These are phyloP conservation scores for Plantago ovata DNA, from an alignment of 257 asterid genomes.

Conservation along the genomic window DNA sequence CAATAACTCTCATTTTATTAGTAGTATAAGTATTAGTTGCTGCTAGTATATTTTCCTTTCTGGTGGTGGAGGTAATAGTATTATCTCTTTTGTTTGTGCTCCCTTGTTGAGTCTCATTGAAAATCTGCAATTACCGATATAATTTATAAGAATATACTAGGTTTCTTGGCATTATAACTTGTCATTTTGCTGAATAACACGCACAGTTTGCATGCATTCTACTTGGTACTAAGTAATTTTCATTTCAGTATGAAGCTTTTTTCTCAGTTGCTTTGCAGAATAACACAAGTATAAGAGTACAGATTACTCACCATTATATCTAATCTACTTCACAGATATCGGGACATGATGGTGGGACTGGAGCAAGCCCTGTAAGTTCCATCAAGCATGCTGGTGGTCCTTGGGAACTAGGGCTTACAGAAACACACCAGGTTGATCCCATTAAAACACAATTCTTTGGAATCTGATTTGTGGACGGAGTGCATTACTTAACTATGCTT, in stretches of 20 bases:
- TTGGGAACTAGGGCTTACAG: constrained; percentile 99
- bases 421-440: constrained; percentile 83
- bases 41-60: background rate
- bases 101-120: no score
- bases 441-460: constrained; percentile 3
- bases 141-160: background rate
- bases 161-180: background rate
- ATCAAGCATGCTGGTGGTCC: constrained; percentile 99
- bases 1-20: no score
- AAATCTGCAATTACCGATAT: no score
- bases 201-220: background rate
- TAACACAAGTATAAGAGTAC: constrained; percentile 1
- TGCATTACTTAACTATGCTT: constrained; percentile 8
- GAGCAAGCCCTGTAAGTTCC: constrained; percentile 99
- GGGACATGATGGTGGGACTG: constrained; percentile 99
- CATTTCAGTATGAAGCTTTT: background rate
- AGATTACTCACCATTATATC: constrained; percentile 13
- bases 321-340: constrained; percentile 59
- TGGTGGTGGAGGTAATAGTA: background rate
- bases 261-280: background rate
- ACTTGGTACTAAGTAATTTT: background rate
- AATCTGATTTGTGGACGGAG: background rate
- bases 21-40: no score
- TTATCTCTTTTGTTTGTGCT: background rate
- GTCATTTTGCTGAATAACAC: background rate